Evolutionary conservation across 495 filamentous ascomycete species (phyloP).

Genomic region (Cenococcum geophilum): DNA sequence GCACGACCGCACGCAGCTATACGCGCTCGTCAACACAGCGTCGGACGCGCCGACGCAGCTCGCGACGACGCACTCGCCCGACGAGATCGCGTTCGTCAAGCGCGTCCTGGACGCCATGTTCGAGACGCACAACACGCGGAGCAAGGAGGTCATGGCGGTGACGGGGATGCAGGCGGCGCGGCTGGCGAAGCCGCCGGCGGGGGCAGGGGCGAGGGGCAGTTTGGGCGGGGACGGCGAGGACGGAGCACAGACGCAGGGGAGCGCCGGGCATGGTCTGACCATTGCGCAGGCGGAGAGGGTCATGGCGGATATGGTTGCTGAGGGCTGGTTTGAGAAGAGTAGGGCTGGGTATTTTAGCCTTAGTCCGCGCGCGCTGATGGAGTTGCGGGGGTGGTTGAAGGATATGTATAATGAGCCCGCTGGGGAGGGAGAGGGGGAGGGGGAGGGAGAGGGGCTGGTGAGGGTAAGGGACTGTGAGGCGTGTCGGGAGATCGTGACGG

Average conservation of each 20-base stretch:
- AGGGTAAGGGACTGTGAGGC: conserved; percentile 82
- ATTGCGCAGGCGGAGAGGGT: conserved; percentile 69
- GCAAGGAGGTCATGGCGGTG: conserved; percentile 74
- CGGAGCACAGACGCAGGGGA: conserved; percentile 34
- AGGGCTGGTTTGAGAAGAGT: conserved; percentile 80
- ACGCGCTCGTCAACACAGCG: conserved; percentile 81
- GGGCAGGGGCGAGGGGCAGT: conserved; percentile 37
- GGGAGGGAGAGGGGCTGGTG: conserved; percentile 44
- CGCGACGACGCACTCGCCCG: conserved; percentile 70
- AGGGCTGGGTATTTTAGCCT: conserved; percentile 65
- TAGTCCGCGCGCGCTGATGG: conserved; percentile 70
- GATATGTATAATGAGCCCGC: conserved; percentile 73
- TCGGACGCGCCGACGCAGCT: conserved; percentile 79
- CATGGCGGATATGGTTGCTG: conserved; percentile 61
- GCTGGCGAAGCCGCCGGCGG: conserved; percentile 35
- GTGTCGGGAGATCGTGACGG: conserved; percentile 85
- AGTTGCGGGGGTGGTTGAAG: conserved; percentile 74
- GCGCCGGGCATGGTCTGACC: conserved; percentile 54
- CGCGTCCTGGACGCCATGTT: conserved; percentile 89
- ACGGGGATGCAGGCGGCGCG: conserved; percentile 68
- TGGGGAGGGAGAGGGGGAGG: conserved; percentile 46
- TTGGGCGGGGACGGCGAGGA: conserved; percentile 37
- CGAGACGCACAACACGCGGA: conserved; percentile 68
- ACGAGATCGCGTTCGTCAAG: conserved; percentile 88
- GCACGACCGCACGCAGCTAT: conserved; percentile 49